Conservation (phyloP, 345 rosid genomes). For the Salix brachista region DNA sequence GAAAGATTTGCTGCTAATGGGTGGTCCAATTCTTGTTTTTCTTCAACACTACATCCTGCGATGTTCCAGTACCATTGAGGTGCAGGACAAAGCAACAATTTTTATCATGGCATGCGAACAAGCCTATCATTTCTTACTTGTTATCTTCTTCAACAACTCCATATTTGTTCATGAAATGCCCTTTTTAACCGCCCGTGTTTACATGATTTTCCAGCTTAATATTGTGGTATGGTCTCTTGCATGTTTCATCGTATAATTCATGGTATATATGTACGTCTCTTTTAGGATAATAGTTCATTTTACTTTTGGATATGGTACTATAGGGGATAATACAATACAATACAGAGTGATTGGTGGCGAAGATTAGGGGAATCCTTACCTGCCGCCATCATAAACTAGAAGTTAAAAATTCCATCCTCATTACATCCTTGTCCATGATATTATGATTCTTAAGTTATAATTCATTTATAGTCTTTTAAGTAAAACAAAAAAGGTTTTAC, state of each 20-base stretch:
- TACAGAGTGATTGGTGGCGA: conserved; percentile 33
- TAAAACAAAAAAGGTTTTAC: not conserved
- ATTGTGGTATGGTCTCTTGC: not conserved
- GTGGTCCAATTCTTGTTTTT: conserved; percentile 11
- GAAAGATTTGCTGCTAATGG: conserved; percentile 8
- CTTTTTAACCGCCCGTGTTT: not conserved
- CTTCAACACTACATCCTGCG: not conserved
- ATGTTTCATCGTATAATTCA: not conserved
- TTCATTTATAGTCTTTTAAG: not conserved
- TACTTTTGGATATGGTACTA: not conserved
- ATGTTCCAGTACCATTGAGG: not conserved
- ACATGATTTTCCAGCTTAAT: not conserved
- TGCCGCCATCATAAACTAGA: conserved; percentile 35
- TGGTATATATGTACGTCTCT: not conserved
- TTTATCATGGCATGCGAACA: not conserved
- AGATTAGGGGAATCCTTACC: conserved; percentile 35
- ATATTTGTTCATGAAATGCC: not conserved
- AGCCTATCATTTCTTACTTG: not conserved
- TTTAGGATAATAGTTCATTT: not conserved
- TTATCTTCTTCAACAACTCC: not conserved
- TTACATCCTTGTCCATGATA: conserved; percentile 5
- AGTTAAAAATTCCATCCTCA: not conserved
- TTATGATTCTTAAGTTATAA: conserved; percentile 4
- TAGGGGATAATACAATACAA: not conserved
- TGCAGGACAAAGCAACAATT: not conserved